Percentiles rank a stretch among this genome's conserved stretches.
These are phyloP conservation scores for Aphanomyces euteiches DNA, from an alignment of 352 stramenopile species.

Conservation along the genomic window DNA sequence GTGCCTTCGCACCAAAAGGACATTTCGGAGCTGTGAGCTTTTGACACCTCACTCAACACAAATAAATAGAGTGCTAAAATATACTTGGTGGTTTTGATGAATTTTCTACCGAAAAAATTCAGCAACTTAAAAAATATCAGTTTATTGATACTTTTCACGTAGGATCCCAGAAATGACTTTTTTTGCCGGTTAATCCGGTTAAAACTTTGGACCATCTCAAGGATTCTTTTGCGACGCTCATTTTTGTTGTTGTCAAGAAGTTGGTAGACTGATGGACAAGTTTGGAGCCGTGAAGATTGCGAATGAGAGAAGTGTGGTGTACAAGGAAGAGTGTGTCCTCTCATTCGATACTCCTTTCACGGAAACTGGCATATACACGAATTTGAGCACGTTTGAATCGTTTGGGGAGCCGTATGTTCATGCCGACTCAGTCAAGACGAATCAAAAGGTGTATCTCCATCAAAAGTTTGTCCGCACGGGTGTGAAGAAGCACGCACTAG, in stretches of 20 bases:
- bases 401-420: slow-evolving; percentile 74
- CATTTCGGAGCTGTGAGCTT: too few species aligned
- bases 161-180: too few species aligned
- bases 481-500: slow-evolving; percentile 36
- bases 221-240: not conserved
- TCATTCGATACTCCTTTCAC: slow-evolving; percentile 92
- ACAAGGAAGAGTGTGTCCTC: slow-evolving; percentile 97
- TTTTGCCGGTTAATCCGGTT: too few species aligned
- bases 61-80: too few species aligned
- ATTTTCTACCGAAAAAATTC: too few species aligned
- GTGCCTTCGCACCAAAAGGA: too few species aligned
- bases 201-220: not conserved
- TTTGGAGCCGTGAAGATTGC: slow-evolving; percentile 46
- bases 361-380: slow-evolving; percentile 81
- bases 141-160: too few species aligned
- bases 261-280: not conserved
- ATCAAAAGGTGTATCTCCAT: slow-evolving; percentile 66
- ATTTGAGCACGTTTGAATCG: slow-evolving; percentile 91
- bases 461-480: slow-evolving; percentile 53
- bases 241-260: not conserved
- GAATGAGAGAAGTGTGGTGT: slow-evolving; percentile 75
- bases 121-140: too few species aligned
- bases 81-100: too few species aligned
- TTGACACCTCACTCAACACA: too few species aligned
- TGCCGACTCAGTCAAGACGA: slow-evolving; percentile 47